phyloP scores from a whole-genome alignment of 495 filamentous ascomycete species.

The Neurospora pannonica region DNA sequence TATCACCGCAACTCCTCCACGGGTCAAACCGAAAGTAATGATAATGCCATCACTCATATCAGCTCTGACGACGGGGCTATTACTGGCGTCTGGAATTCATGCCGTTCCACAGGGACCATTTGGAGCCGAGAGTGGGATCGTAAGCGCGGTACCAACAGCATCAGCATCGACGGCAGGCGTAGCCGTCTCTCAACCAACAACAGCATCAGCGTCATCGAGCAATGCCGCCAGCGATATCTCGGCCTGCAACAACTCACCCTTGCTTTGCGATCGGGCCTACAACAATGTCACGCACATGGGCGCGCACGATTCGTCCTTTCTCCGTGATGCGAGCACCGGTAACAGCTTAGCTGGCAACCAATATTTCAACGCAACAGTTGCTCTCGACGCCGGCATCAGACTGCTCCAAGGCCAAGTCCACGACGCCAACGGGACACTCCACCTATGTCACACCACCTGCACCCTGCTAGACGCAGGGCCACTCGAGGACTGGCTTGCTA shows the following conservation, averaged over 20 bases:
- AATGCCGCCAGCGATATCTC: slow-evolving; percentile 8
- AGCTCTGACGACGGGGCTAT: slow-evolving; percentile 10
- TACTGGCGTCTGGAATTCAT: slow-evolving; percentile 15
- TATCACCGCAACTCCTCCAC: background rate
- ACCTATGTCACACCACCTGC: slow-evolving; percentile 60
- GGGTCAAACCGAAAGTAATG: slow-evolving; percentile 4
- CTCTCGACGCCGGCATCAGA: slow-evolving; percentile 58
- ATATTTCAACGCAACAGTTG: slow-evolving; percentile 52
- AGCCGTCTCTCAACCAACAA: background rate
- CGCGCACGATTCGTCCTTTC: slow-evolving; percentile 60
- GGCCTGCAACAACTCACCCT: slow-evolving; percentile 59
- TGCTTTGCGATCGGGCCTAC: slow-evolving; percentile 52
- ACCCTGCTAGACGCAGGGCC: slow-evolving; percentile 54
- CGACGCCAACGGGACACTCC: slow-evolving; percentile 36
- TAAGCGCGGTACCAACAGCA: background rate
- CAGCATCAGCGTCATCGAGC: slow-evolving; percentile 8
- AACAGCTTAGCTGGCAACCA: slow-evolving; percentile 56
- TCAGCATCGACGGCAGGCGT: background rate
- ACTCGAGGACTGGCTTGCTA: slow-evolving; percentile 45
- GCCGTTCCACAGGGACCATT: slow-evolving; percentile 13
- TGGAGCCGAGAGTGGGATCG: background rate
- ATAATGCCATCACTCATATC: slow-evolving; percentile 20
- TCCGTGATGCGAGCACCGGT: slow-evolving; percentile 42
- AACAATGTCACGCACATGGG: slow-evolving; percentile 60
- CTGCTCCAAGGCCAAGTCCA: slow-evolving; percentile 65